Conservation (phyloP, 208 protist genomes). For the Porcisia hertigi region DNA sequence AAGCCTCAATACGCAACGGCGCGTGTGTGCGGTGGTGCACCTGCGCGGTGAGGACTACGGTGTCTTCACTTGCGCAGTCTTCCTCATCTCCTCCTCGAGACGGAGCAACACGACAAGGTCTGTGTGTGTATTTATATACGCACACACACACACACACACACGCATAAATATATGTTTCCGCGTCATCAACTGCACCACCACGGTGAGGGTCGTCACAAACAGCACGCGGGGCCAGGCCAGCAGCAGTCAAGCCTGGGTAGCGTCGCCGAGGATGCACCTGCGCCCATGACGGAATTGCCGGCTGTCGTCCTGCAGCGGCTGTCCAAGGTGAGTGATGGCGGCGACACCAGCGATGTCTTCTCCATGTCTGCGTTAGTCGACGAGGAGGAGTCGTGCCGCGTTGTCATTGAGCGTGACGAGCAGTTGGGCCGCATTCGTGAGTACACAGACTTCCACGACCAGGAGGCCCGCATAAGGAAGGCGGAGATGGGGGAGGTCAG, state of each 20-base stretch:
- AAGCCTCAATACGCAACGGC: no score
- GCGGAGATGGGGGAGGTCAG: not conserved
- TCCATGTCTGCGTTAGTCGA: conserved; percentile 16
- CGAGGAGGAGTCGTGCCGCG: conserved; percentile 34
- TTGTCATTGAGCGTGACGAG: conserved; percentile 28
- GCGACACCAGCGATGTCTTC: not conserved
- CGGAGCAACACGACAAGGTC: no score
- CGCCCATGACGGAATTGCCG: not conserved
- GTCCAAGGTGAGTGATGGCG: not conserved
- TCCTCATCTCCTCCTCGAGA: no score
- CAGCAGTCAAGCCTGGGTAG: not conserved
- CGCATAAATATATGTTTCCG: not conserved
- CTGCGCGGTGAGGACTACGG: no score
- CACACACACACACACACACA: no score
- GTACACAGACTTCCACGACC: conserved; percentile 30
- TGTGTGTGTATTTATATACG: no score
- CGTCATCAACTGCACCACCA: not conserved
- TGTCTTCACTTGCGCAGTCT: no score
- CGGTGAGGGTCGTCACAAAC: not conserved
- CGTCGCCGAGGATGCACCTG: not conserved
- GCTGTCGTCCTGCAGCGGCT: not conserved
- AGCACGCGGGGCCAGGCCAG: not conserved
- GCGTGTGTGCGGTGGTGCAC: no score
- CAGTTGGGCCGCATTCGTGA: conserved; percentile 22
- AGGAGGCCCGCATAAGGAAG: conserved; percentile 2